Percentiles rank a stretch among this genome's conserved stretches.
Conservation (phyloP, 208 protist species). For the Leishmania turanica region DNA sequence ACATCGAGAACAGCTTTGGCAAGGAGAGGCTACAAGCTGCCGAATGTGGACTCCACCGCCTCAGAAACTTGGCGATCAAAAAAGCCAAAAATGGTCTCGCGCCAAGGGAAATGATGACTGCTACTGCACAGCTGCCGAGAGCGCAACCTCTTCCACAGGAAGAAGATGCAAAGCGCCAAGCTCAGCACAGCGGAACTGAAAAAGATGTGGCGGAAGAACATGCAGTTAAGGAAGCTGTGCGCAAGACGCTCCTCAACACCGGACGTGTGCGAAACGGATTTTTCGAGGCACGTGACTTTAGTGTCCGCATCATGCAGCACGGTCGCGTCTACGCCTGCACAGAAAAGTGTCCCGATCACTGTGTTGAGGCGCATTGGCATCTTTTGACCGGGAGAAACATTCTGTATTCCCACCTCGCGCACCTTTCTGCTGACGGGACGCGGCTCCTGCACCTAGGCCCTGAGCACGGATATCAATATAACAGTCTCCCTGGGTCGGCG, state of each 20-base stretch:
- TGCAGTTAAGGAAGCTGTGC: slow-evolving; percentile 28
- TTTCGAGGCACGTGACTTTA: slow-evolving; percentile 78
- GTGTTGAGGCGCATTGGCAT: slow-evolving; percentile 88
- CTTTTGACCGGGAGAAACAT: slow-evolving; percentile 66
- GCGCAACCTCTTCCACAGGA: background rate
- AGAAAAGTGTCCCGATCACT: slow-evolving; percentile 61
- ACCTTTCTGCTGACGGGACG: slow-evolving; percentile 68
- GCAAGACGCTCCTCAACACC: slow-evolving; percentile 69
- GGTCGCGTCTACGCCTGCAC: slow-evolving; percentile 80
- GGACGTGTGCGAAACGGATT: slow-evolving; percentile 77
- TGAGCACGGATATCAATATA: slow-evolving; percentile 90
- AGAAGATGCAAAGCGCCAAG: background rate
- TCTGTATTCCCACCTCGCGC: slow-evolving; percentile 76
- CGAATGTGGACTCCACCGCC: slow-evolving; percentile 4
- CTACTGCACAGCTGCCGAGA: background rate
- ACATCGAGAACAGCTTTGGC: slow-evolving; percentile 47
- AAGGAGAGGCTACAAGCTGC: slow-evolving; percentile 16
- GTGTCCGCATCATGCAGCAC: slow-evolving; percentile 59
- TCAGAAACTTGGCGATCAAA: slow-evolving; percentile 5
- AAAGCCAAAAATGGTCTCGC: slow-evolving; percentile 12
- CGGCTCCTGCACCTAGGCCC: slow-evolving; percentile 61
- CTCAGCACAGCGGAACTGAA: slow-evolving; percentile 3
- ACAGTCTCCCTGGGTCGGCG: slow-evolving; percentile 69
- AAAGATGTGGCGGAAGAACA: slow-evolving; percentile 16
- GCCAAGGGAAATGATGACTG: background rate